Evolutionary conservation across 768 basidiomycete species (phyloP).

Genomic region (Amanita brunnescens): DNA sequence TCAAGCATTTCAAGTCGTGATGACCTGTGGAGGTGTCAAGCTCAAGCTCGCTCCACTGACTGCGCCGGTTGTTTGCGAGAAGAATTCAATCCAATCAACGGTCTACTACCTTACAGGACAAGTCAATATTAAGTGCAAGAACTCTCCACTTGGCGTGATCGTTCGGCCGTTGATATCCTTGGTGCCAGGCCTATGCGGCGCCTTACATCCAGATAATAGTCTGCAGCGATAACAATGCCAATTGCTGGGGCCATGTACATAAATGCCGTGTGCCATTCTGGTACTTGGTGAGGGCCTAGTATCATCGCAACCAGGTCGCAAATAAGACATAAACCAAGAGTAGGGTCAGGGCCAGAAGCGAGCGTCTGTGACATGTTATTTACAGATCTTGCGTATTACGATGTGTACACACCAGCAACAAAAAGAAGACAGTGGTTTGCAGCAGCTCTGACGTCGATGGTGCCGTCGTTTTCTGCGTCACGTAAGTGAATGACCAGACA

Average conservation of each 20-base stretch:
- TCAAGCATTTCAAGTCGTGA: no score
- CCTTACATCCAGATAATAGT: conserved; percentile 1
- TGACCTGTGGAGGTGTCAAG: no score
- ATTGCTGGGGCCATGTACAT: conserved; percentile 16
- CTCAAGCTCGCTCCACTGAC: no score
- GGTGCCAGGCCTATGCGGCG: not conserved
- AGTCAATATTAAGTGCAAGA: not conserved
- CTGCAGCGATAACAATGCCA: conserved; percentile 10
- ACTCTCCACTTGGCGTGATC: conserved; percentile 12
- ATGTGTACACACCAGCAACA: conserved; percentile 21
- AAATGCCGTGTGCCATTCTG: conserved; percentile 19
- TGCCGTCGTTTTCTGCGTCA: conserved; percentile 12
- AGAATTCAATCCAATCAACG: no score
- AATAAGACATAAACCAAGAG: conserved; percentile 22
- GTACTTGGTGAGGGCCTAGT: conserved; percentile 15
- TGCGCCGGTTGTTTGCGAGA: no score
- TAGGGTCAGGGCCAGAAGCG: conserved; percentile 30
- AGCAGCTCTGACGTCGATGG: conserved; percentile 18
- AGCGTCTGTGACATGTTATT: conserved; percentile 17
- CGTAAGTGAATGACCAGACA: not conserved
- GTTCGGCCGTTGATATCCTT: not conserved
- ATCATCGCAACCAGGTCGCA: conserved; percentile 23
- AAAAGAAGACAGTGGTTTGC: conserved; percentile 18
- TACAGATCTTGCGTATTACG: not conserved
- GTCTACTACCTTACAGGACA: not conserved